A percentile compares a stretch with the other conserved stretches of the same genome.
Conservation (phyloP, 805 yeast species). For the Hanseniaspora valbyensis region DNA sequence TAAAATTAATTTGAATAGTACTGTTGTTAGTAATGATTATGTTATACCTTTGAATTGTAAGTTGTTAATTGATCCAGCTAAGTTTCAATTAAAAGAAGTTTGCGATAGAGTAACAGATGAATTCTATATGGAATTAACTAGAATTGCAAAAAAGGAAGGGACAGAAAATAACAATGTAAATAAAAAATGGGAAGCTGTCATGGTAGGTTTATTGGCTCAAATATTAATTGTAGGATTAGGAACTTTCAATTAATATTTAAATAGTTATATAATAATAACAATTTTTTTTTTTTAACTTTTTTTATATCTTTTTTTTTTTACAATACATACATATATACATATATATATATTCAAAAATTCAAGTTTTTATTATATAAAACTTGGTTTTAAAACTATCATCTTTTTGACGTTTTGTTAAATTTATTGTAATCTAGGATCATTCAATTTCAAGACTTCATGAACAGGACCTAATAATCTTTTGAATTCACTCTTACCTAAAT, state of each 20-base stretch:
- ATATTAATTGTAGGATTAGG: conserved; percentile 9
- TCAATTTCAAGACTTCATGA: conserved; percentile 72
- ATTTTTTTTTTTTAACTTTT: background rate
- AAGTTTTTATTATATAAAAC: background rate
- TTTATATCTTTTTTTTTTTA: background rate
- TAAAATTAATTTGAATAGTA: conserved; percentile 1
- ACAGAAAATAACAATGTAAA: background rate
- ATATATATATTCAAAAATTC: background rate
- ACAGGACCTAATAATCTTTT: conserved; percentile 91
- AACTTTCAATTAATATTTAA: conserved; percentile 2
- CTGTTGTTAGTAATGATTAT: background rate
- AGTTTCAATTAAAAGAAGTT: conserved; percentile 1
- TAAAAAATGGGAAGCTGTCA: conserved; percentile 10
- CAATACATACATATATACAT: background rate
- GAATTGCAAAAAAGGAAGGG: conserved; percentile 4
- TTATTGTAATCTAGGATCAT: conserved; percentile 56
- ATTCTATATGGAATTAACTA: conserved; percentile 4
- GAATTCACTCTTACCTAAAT: conserved; percentile 83
- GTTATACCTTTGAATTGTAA: conserved; percentile 11
- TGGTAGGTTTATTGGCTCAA: conserved; percentile 11
- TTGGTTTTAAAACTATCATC: too few relatives aligned
- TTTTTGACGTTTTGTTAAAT: too few relatives aligned
- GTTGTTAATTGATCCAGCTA: conserved; percentile 1
- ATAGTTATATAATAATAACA: too few relatives aligned
- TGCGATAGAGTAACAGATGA: conserved; percentile 9